phyloP scores from a whole-genome alignment of 2,329 filamentous ascomycete genomes.

The Thelonectria rubi region DNA sequence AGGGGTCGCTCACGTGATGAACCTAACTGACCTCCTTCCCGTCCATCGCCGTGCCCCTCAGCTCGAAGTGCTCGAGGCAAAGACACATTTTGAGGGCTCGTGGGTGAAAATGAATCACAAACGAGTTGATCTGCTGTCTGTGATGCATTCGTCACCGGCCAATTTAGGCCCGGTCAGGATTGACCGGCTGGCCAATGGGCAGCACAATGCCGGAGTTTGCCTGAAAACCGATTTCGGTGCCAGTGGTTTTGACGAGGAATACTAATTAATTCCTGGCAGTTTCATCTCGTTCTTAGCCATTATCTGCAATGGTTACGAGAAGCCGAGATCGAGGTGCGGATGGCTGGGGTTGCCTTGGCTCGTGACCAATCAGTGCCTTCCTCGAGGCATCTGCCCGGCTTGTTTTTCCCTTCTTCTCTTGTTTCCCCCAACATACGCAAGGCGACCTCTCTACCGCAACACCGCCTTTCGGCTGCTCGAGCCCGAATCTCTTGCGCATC shows the following conservation, averaged over 20 bases:
- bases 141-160: neutral
- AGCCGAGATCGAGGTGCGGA: neutral
- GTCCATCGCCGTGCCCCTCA: neutral
- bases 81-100: no score
- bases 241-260: neutral
- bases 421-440: neutral
- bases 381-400: neutral
- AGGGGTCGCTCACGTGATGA: conserved; percentile 7
- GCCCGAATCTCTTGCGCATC: neutral
- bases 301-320: neutral
- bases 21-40: neutral
- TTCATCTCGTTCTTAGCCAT: neutral
- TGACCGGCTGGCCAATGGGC: neutral
- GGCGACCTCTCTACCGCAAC: neutral
- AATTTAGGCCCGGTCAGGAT: neutral
- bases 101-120: neutral
- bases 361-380: neutral
- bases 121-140: neutral
- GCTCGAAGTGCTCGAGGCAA: no score
- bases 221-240: neutral
- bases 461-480: neutral
- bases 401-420: conserved; percentile 1
- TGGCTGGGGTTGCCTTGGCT: neutral
- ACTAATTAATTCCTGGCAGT: no score
- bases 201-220: neutral